Percentiles rank a stretch among this genome's conserved stretches.
phyloP scores from a whole-genome alignment of 371 early-diverging fungal species.

The Actinomortierella wolfii region DNA sequence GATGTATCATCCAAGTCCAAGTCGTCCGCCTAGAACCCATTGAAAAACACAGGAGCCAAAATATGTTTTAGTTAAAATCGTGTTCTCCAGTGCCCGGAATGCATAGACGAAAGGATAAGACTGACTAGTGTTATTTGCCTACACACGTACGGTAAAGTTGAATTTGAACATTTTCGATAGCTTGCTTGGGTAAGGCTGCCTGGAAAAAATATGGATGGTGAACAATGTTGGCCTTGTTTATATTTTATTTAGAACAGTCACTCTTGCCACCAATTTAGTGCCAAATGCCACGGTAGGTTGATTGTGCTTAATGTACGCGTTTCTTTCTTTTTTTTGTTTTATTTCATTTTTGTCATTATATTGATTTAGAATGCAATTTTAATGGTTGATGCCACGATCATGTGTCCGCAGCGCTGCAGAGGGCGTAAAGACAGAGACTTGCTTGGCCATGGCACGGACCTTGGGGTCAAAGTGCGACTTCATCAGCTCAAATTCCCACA shows the following conservation, averaged over 20 bases:
- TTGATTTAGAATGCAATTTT: too few relatives aligned
- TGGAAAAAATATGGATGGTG: too few relatives aligned
- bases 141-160: conserved; percentile 58
- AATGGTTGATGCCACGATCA: conserved; percentile 41
- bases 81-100: too few relatives aligned
- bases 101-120: neutral
- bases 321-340: too few relatives aligned
- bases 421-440: conserved; percentile 36
- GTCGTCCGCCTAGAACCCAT: conserved; percentile 63
- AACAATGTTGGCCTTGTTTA: too few relatives aligned
- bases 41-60: neutral
- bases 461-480: conserved; percentile 83
- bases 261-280: too few relatives aligned
- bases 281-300: too few relatives aligned
- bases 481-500: conserved; percentile 83
- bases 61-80: neutral
- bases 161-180: conserved; percentile 59
- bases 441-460: conserved; percentile 64
- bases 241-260: too few relatives aligned
- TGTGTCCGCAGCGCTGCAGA: conserved; percentile 42
- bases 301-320: too few relatives aligned
- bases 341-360: too few relatives aligned
- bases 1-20: conserved; percentile 57
- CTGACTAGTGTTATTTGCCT: neutral
- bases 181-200: too few relatives aligned